Conservation (phyloP, 805 yeast species). For the Pichia cabralensis region DNA sequence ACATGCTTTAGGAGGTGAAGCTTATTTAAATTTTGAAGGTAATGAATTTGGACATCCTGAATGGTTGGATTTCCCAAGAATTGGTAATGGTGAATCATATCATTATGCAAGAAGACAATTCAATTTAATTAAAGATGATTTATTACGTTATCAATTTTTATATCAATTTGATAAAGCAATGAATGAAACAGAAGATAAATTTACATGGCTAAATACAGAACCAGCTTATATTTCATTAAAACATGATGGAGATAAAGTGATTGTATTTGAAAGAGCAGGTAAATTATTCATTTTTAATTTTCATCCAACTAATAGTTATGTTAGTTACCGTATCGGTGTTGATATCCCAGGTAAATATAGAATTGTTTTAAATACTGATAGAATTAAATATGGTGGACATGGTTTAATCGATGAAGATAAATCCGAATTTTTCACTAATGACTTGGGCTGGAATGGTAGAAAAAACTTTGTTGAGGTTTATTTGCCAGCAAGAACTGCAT, state of each 20-base stretch:
- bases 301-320: conserved; percentile 73
- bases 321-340: conserved; percentile 88
- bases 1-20: conserved; percentile 92
- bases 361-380: conserved; percentile 69
- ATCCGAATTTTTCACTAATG: conserved; percentile 56
- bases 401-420: conserved; percentile 48
- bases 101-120: conserved; percentile 95
- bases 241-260: conserved; percentile 79
- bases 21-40: conserved; percentile 92
- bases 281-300: conserved; percentile 81
- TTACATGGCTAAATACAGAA: conserved; percentile 59
- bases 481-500: conserved; percentile 68
- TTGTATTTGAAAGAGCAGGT: conserved; percentile 84
- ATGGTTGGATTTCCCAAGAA: conserved; percentile 96
- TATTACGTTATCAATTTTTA: conserved; percentile 69
- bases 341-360: conserved; percentile 68
- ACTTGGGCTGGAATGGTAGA: conserved; percentile 73
- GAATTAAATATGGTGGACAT: conserved; percentile 70
- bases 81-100: conserved; percentile 77
- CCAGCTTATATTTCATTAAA: conserved; percentile 83
- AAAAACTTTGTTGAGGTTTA: conserved; percentile 66
- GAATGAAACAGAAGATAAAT: conserved; percentile 64
- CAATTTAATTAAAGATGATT: conserved; percentile 70
- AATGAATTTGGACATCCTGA: conserved; percentile 99
- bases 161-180: conserved; percentile 78